Conservation (phyloP, 306 rosid species). For the Parietaria judaica region DNA sequence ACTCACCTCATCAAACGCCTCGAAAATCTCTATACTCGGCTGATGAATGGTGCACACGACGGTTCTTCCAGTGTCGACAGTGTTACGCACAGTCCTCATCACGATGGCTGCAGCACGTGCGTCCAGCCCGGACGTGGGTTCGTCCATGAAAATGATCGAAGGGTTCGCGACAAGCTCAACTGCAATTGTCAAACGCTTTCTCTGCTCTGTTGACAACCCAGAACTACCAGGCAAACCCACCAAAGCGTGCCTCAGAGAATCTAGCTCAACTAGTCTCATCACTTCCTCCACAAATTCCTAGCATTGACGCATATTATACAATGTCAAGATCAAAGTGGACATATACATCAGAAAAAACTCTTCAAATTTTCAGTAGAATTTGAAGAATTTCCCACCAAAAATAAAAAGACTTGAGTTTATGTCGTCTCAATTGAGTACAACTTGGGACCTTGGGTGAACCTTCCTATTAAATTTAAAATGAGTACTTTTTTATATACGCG, state of each 20-base stretch:
- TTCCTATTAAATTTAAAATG: too few species aligned
- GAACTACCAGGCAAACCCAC: conserved; percentile 83
- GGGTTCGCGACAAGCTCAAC: conserved; percentile 96
- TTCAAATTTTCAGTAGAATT: too few species aligned
- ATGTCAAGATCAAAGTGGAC: conserved; percentile 5
- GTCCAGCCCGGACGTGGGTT: conserved; percentile 93
- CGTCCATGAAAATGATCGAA: conserved; percentile 90
- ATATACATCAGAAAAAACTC: too few species aligned
- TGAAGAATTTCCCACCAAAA: too few species aligned
- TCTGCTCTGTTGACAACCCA: conserved; percentile 88
- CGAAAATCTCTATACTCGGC: conserved; percentile 83
- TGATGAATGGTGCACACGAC: conserved; percentile 94
- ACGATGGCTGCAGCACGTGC: conserved; percentile 94
- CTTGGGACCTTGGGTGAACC: too few species aligned
- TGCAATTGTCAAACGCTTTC: conserved; percentile 81
- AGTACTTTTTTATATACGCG: too few species aligned
- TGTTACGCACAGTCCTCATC: conserved; percentile 82
- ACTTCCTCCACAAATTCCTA: conserved; percentile 90
- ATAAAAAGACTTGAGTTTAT: too few species aligned
- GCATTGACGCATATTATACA: conserved; percentile 5
- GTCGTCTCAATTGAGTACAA: too few species aligned
- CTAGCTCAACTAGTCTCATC: conserved; percentile 80
- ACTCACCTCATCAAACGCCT: conserved; percentile 84
- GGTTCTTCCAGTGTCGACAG: conserved; percentile 92
- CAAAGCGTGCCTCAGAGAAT: conserved; percentile 56